Conservation (phyloP, 2,329 filamentous ascomycete species). For the Sporothrix brasiliensis region DNA sequence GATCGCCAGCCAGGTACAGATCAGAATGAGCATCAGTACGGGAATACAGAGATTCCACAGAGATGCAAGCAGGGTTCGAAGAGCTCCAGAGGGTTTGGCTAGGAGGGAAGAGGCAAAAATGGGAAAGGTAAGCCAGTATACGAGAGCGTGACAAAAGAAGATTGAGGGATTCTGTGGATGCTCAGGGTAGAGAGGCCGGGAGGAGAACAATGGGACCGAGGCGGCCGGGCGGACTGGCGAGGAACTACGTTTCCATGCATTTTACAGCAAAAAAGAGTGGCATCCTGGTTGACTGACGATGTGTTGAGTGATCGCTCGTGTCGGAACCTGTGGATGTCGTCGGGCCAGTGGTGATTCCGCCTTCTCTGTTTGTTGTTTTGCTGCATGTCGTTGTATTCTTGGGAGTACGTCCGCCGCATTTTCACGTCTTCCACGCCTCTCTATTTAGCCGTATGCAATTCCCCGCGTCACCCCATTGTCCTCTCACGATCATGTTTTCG, state of each 20-base stretch:
- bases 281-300: slow-evolving; percentile 3
- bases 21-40: neutral
- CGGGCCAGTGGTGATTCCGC: neutral
- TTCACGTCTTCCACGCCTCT: neutral
- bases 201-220: neutral
- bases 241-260: neutral
- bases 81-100: neutral
- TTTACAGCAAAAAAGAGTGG: neutral
- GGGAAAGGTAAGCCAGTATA: neutral
- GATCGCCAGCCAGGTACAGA: neutral
- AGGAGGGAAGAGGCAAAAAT: neutral
- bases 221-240: neutral
- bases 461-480: neutral
- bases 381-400: neutral
- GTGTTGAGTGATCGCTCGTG: neutral
- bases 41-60: neutral
- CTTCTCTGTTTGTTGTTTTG: neutral
- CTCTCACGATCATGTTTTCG: neutral
- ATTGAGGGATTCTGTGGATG: neutral
- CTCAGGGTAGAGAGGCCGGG: neutral
- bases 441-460: slow-evolving; percentile 18
- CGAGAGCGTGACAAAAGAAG: neutral
- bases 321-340: neutral
- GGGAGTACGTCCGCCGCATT: no score
- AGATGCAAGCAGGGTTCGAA: neutral